Base-by-base conservation (phyloP, 345 rosid genomes). In the Tarenaya hassleriana region DNA sequence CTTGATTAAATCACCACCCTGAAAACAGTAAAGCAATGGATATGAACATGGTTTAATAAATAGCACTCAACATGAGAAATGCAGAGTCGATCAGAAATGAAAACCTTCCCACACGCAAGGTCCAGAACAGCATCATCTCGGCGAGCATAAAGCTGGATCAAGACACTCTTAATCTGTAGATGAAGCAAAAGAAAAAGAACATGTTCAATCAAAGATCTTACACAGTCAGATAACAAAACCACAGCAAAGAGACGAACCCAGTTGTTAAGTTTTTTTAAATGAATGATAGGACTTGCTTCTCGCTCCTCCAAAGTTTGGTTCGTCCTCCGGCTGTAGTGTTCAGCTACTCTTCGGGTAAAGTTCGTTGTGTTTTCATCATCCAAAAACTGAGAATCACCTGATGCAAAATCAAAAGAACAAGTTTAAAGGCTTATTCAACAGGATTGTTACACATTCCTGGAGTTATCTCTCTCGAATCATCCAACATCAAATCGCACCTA, bases 1-100 rank as follows among this genome's bases (percentile, higher is more conserved):
- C 69, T 88, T 88, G 62, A 92, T 88, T 60, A 92, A 91, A 75
- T 92, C 98, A 56, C 99, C 97, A 47, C 99, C 99, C 97, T 88
- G 48, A 58, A 10, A 39, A 34, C 29, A 17, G 11, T 7, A 35
- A 52, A 14, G 1, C 35, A 51, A 29, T 24, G 35, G 38, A 52
- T 18, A 42, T 10, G 10, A 16, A 39, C 7, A 34, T 42, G 1
- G 14, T 56, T 48, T 37, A 15, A 64, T 33, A 29, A 44, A 17
- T 1, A 56, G 8, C 14, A 53, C 14, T 24, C 44, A 34, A 21
- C 29, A 57, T 31, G 33, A 56, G 34, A 40, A 15, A 20, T 1
- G n/a, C n/a, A 48, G n/a, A 47, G 29, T 13, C 13, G 42, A 13
- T 19, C 2, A 0, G 40, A 45, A 60, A 58, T n/a, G 19, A 47